Percentiles rank a stretch among this genome's conserved stretches.
phyloP scores from a whole-genome alignment of 2,329 filamentous ascomycete genomes.

The Aspergillus fumigatus region DNA sequence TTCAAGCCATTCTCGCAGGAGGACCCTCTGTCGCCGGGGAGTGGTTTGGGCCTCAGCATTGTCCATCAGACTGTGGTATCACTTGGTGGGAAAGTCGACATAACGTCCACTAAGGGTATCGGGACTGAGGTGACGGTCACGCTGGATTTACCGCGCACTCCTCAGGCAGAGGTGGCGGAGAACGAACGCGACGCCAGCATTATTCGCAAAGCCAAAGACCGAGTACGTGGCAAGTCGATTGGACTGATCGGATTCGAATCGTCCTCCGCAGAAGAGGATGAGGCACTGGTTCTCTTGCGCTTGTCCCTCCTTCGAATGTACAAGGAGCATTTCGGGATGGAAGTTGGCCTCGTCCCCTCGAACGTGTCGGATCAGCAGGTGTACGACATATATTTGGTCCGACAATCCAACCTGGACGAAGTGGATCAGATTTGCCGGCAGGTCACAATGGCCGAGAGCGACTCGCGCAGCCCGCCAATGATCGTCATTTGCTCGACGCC shows the following conservation, averaged over 20 bases:
- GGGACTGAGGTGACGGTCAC: slow-evolving; percentile 21
- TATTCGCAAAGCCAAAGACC: background rate
- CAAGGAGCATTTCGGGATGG: slow-evolving; percentile 17
- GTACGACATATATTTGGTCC: slow-evolving; percentile 20
- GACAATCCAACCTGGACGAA: slow-evolving; percentile 22
- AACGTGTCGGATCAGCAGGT: background rate
- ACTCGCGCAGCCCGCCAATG: slow-evolving; percentile 17
- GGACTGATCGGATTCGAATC: slow-evolving; percentile 18
- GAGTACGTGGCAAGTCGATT: slow-evolving; percentile 12
- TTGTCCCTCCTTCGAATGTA: slow-evolving; percentile 19
- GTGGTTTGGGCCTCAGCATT: slow-evolving; percentile 58
- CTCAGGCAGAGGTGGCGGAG: background rate
- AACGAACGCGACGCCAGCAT: background rate
- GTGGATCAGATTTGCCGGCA: slow-evolving; percentile 5
- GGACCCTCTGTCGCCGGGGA: slow-evolving; percentile 50
- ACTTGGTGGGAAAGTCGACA: slow-evolving; percentile 24
- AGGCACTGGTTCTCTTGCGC: slow-evolving; percentile 4
- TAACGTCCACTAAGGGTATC: slow-evolving; percentile 20
- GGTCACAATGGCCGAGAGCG: background rate
- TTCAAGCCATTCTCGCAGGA: slow-evolving; percentile 61
- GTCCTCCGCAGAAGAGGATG: slow-evolving; percentile 7
- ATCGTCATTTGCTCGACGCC: slow-evolving; percentile 27
- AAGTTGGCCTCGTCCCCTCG: slow-evolving; percentile 6
- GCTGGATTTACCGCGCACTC: slow-evolving; percentile 2
- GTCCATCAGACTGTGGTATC: slow-evolving; percentile 40